Base-by-base conservation (phyloP, 83 land plant genomes). In the Picea abies region DNA sequence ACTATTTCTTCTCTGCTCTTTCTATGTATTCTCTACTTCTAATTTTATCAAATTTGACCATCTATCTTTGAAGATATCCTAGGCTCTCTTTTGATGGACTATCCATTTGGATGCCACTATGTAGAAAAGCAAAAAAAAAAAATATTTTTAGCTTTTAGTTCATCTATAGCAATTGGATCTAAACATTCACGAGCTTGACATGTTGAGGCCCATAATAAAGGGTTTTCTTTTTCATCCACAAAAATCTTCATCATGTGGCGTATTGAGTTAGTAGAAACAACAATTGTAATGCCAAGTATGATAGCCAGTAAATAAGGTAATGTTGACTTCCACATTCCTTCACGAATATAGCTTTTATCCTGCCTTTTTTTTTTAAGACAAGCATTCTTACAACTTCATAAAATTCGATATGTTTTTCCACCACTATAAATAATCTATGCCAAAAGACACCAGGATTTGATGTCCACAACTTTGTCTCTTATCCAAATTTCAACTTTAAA, bases 161-260 rank as follows among this genome's bases (percentile, higher is more conserved):
- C 90, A 15, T 95, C 89, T 61, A 98, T 93, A 71, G 99, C 99
- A 69, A 90, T 85, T 37, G 94, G 99, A 85, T 98, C 99, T 82
- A 98, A 85, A 79, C 37, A 89, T 82, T 98, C 99, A 11, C 99
- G 99, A 70, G 99, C 99, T 88, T 97, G 99, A 75, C 96, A 98
- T 14, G 99, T 98, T 63, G 99, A 98, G 68, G 99, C 91, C 96
- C 98, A 98, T 6, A 96, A 88, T 22, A 98, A 82, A 41, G 99
- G 99, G 82, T 93, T 98, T 81, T 95, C 83, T 37, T 89, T 91
- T 81, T 98, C 99, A 86, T 92, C 95, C 19, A 87, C 93, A 87
- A 94, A 98, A 67, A 99, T 91, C 83, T 99, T 87, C 99, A 98
- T 98, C 99, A 98, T 98, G 82, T 98, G 99, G 37, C 99, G 93